A percentile compares a stretch with the other conserved stretches of the same genome.
phyloP scores from a whole-genome alignment of 192 early-diverging fungal species.

The Coemansia nantahalensis region DNA sequence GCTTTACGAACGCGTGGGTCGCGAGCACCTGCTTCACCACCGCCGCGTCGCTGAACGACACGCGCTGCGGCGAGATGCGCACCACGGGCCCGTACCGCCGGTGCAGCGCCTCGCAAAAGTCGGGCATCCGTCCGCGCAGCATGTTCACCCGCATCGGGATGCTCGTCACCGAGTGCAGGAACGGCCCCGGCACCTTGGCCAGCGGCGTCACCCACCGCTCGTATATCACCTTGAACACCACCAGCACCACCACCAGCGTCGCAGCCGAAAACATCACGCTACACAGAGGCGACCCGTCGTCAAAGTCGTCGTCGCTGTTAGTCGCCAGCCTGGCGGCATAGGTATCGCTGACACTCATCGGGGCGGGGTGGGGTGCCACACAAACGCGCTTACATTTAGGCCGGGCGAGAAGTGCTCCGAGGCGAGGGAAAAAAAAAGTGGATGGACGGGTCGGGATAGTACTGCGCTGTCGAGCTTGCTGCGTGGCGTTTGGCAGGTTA shows the following conservation, averaged over 20 bases:
- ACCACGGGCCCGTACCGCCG: slow-evolving; percentile 28
- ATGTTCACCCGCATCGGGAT: slow-evolving; percentile 50
- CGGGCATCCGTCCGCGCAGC: slow-evolving; percentile 37
- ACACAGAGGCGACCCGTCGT: slow-evolving; percentile 22
- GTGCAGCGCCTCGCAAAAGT: slow-evolving; percentile 19
- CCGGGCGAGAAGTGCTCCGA: no score
- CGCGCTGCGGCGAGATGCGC: slow-evolving; percentile 42
- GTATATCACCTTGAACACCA: slow-evolving; percentile 43
- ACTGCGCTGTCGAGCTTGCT: no score
- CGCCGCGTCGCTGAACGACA: slow-evolving; percentile 25
- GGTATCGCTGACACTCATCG: slow-evolving; percentile 43
- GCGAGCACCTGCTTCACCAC: slow-evolving; percentile 28
- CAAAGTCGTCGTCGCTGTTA: slow-evolving; percentile 44
- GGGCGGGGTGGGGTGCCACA: background rate
- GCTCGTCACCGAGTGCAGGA: slow-evolving; percentile 28
- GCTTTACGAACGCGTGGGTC: slow-evolving; percentile 29
- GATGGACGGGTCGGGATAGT: no score
- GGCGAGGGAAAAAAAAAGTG: no score
- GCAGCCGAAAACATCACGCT: slow-evolving; percentile 30
- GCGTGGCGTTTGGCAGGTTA: no score
- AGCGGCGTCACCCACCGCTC: slow-evolving; percentile 51
- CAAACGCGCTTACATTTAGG: no score
- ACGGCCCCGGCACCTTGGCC: slow-evolving; percentile 20
- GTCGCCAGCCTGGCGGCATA: slow-evolving; percentile 44
- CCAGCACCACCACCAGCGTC: slow-evolving; percentile 18